Percentiles rank a stretch among this genome's conserved stretches.
phyloP scores from a whole-genome alignment of 768 basidiomycete species.

The Bullera alba region DNA sequence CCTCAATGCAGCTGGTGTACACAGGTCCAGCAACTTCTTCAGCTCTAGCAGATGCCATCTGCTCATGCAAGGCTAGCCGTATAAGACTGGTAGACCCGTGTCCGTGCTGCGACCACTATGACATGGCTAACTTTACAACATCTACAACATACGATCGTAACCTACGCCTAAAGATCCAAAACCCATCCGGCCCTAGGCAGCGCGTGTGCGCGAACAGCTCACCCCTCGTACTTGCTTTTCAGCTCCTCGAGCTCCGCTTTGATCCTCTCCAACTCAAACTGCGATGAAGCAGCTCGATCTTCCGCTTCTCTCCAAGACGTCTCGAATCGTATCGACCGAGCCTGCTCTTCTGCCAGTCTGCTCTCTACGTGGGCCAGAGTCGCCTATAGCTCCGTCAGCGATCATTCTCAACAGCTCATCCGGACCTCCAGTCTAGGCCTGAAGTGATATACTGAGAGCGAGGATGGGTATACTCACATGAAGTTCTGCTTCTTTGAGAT shows the following conservation, averaged over 20 bases:
- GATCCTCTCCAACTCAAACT: constrained; percentile 31
- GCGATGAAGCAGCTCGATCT: constrained; percentile 28
- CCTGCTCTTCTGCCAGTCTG: constrained; percentile 23
- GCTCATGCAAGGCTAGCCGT: too few relatives aligned
- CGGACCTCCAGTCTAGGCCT: neutral
- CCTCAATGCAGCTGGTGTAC: too few relatives aligned
- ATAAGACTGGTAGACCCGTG: too few relatives aligned
- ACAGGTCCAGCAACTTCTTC: too few relatives aligned
- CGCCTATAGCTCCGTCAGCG: constrained; percentile 4
- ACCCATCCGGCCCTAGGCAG: too few relatives aligned
- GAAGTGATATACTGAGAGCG: too few relatives aligned
- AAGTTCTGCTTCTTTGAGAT: constrained; percentile 13
- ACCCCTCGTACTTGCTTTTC: constrained; percentile 5
- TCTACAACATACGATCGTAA: too few relatives aligned
- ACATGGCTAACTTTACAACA: too few relatives aligned
- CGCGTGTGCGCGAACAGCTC: too few relatives aligned
- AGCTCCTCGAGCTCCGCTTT: constrained; percentile 24
- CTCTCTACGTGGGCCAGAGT: constrained; percentile 8
- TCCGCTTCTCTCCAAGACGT: constrained; percentile 39
- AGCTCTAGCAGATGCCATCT: too few relatives aligned
- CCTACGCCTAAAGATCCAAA: too few relatives aligned
- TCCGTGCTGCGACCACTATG: too few relatives aligned
- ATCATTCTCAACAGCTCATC: neutral
- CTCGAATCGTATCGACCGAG: constrained; percentile 22
- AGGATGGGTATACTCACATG: constrained; percentile 16